Conservation (phyloP, 73 alveolate species). For the Paramecium sonneborni region DNA sequence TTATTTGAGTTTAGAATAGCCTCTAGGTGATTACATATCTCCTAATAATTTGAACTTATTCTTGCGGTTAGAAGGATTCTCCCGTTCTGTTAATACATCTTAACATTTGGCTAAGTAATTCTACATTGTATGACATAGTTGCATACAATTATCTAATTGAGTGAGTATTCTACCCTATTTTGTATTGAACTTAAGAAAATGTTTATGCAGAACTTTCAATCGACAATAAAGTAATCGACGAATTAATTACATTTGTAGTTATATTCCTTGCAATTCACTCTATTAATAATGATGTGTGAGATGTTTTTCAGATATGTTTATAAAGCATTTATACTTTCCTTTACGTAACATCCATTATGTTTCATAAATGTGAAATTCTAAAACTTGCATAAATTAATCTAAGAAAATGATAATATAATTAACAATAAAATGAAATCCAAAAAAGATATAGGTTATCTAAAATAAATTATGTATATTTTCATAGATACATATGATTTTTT, state of each 20-base stretch:
- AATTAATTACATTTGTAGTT: not conserved
- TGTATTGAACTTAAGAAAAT: not conserved
- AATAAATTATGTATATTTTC: too few relatives aligned
- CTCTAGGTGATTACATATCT: not conserved
- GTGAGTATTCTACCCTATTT: not conserved
- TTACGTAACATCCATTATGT: not conserved
- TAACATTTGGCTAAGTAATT: not conserved
- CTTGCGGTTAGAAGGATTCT: not conserved
- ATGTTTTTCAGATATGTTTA: not conserved
- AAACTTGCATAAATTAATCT: not conserved
- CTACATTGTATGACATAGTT: not conserved
- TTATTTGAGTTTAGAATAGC: not conserved
- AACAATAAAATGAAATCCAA: not conserved
- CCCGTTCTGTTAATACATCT: not conserved
- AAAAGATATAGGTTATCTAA: not conserved
- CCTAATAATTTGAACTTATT: not conserved
- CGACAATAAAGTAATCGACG: slow-evolving; percentile 22
- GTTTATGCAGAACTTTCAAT: not conserved
- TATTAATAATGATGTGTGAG: not conserved
- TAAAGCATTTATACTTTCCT: not conserved
- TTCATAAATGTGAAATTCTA: slow-evolving; percentile 10
- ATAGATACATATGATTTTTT: too few relatives aligned
- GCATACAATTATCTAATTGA: not conserved
- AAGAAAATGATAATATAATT: not conserved
- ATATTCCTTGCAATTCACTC: not conserved